Evolutionary conservation across 345 rosid species (phyloP).

Genomic region (Melaleuca quinquenervia): DNA sequence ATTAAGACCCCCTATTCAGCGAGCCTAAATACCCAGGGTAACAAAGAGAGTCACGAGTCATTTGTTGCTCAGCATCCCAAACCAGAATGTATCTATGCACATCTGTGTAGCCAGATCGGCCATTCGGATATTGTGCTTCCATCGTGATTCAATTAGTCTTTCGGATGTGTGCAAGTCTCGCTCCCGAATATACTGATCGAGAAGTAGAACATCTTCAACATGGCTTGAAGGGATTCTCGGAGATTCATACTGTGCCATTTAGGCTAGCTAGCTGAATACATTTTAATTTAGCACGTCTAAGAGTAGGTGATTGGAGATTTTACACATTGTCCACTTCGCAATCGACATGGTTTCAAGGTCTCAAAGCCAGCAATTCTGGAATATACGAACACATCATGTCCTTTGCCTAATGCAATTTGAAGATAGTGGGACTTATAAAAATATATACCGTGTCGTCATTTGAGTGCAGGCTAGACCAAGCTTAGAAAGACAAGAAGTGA

Average conservation of each 20-base stretch:
- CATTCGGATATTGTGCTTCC: not conserved
- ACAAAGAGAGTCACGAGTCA: not conserved
- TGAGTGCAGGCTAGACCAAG: constrained; percentile 36
- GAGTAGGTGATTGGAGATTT: not conserved
- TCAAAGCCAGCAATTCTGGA: not conserved
- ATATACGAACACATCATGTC: not conserved
- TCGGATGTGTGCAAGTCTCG: not conserved
- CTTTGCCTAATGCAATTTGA: not conserved
- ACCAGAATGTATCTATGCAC: not conserved
- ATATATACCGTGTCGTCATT: not conserved
- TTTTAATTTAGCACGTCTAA: not conserved
- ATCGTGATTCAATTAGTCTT: not conserved
- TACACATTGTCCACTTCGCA: not conserved
- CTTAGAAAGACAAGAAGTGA: constrained; percentile 30
- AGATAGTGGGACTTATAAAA: not conserved
- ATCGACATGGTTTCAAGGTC: not conserved
- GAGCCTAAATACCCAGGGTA: not conserved
- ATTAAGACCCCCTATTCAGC: not conserved
- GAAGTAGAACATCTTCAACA: not conserved
- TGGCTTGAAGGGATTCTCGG: not conserved
- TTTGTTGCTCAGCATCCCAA: not conserved
- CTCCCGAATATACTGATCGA: not conserved
- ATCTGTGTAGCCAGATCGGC: not conserved
- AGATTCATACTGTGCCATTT: not conserved
- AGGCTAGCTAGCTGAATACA: not conserved